A percentile compares a stretch with the other conserved stretches of the same genome.
These are phyloP conservation scores for Calonectria ilicicola DNA, from an alignment of 2,329 filamentous ascomycete species.

Conservation along the genomic window DNA sequence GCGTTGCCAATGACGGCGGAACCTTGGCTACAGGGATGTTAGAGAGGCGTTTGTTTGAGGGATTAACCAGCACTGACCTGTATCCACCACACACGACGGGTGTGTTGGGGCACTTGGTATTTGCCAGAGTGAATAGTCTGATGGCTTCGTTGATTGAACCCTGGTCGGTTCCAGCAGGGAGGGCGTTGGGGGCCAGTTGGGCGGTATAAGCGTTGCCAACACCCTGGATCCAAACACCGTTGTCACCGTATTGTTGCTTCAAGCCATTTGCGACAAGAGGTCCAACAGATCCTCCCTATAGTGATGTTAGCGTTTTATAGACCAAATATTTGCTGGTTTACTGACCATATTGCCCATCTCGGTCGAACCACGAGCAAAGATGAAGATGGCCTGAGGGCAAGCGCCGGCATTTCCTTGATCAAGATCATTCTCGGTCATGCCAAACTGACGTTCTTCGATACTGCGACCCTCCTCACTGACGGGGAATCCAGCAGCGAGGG, in stretches of 20 bases:
- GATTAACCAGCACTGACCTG: slow-evolving; percentile 26
- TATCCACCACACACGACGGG: slow-evolving; percentile 56
- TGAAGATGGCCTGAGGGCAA: slow-evolving; percentile 53
- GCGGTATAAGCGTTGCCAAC: slow-evolving; percentile 56
- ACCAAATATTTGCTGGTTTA: neutral
- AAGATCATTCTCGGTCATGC: slow-evolving; percentile 43
- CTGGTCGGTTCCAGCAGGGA: slow-evolving; percentile 50
- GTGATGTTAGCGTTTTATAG: too few species aligned
- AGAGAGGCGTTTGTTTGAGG: slow-evolving; percentile 43
- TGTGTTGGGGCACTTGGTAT: slow-evolving; percentile 56
- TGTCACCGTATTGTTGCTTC: slow-evolving; percentile 38
- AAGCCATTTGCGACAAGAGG: slow-evolving; percentile 45
- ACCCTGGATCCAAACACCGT: slow-evolving; percentile 56
- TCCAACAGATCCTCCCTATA: slow-evolving; percentile 46
- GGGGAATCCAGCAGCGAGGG: neutral
- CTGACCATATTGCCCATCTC: slow-evolving; percentile 54
- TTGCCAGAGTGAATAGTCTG: slow-evolving; percentile 53
- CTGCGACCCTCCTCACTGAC: neutral
- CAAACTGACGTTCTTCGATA: slow-evolving; percentile 34
- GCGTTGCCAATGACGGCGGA: slow-evolving; percentile 57
- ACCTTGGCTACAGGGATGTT: slow-evolving; percentile 56
- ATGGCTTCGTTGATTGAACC: slow-evolving; percentile 55
- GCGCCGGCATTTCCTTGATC: slow-evolving; percentile 40
- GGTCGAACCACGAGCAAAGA: slow-evolving; percentile 54
- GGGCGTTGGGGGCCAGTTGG: slow-evolving; percentile 49